Evolutionary conservation across 208 protist species (phyloP).

Genomic region (Trypanosoma boissoni): DNA sequence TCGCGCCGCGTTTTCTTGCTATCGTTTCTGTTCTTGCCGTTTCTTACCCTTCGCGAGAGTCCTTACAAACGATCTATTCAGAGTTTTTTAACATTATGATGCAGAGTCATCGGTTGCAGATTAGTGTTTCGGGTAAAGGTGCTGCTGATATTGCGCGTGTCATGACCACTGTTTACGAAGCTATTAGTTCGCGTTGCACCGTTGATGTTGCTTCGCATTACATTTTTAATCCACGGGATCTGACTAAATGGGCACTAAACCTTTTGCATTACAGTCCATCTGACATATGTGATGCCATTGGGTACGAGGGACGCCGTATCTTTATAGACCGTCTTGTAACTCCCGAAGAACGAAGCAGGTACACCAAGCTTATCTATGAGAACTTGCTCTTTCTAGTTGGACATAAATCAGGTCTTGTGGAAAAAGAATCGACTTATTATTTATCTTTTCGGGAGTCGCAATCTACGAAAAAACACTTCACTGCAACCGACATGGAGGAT

Average conservation of each 20-base stretch:
- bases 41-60: slow-evolving; percentile 92
- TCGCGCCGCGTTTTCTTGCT: slow-evolving; percentile 94
- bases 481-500: slow-evolving; percentile 50
- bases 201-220: slow-evolving; percentile 96
- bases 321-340: slow-evolving; percentile 95
- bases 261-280: slow-evolving; percentile 89
- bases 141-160: slow-evolving; percentile 86
- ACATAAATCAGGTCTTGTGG: slow-evolving; percentile 43
- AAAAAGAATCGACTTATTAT: slow-evolving; percentile 79
- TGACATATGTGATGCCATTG: slow-evolving; percentile 87
- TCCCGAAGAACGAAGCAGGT: slow-evolving; percentile 67
- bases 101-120: slow-evolving; percentile 58
- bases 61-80: slow-evolving; percentile 93
- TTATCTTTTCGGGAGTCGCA: slow-evolving; percentile 41
- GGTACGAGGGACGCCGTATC: slow-evolving; percentile 93
- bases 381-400: slow-evolving; percentile 77
- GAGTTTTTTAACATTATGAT: slow-evolving; percentile 93
- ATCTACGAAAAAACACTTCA: slow-evolving; percentile 44
- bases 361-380: slow-evolving; percentile 72
- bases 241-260: slow-evolving; percentile 94
- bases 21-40: slow-evolving; percentile 93
- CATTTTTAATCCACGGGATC: slow-evolving; percentile 96
- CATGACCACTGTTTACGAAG: slow-evolving; percentile 95
- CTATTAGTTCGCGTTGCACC: slow-evolving; percentile 85
- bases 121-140: slow-evolving; percentile 71